A percentile compares a stretch with the other conserved stretches of the same genome.
These are phyloP conservation scores for Tylopilus rubrobrunneus DNA, from an alignment of 768 basidiomycete species.

Conservation along the genomic window DNA sequence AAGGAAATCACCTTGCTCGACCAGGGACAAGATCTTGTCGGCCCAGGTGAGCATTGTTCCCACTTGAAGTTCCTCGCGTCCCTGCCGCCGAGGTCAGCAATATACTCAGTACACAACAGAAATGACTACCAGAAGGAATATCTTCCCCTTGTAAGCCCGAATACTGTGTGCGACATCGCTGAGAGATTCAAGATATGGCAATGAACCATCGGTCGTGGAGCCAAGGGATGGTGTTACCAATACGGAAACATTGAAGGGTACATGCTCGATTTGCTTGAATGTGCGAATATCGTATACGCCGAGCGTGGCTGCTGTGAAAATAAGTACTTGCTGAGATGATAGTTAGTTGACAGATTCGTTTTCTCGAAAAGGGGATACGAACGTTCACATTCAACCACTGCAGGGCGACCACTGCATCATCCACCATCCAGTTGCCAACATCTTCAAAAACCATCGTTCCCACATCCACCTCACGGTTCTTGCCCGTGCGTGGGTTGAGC, in stretches of 20 bases:
- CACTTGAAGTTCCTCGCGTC: slow-evolving; percentile 62
- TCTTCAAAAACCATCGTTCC: slow-evolving; percentile 65
- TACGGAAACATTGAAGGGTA: slow-evolving; percentile 52
- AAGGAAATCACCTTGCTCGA: slow-evolving; percentile 84
- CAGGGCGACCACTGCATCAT: slow-evolving; percentile 63
- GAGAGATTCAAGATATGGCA: slow-evolving; percentile 47
- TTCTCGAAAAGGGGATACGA: slow-evolving; percentile 39
- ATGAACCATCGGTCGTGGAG: slow-evolving; percentile 42
- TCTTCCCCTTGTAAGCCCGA: slow-evolving; percentile 81
- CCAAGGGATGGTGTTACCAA: slow-evolving; percentile 53
- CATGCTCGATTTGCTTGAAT: slow-evolving; percentile 57
- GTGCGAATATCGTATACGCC: slow-evolving; percentile 66
- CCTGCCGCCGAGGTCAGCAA: slow-evolving; percentile 38
- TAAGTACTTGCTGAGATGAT: slow-evolving; percentile 58
- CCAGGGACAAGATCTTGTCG: slow-evolving; percentile 80
- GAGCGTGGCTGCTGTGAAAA: slow-evolving; percentile 54
- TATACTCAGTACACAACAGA: neutral
- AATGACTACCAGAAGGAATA: slow-evolving; percentile 77
- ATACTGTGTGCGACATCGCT: slow-evolving; percentile 66
- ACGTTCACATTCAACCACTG: slow-evolving; percentile 91
- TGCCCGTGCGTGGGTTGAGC: slow-evolving; percentile 56
- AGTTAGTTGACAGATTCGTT: neutral
- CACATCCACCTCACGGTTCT: slow-evolving; percentile 52
- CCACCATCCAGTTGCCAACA: slow-evolving; percentile 54
- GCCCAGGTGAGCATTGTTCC: slow-evolving; percentile 94